Percentiles rank a stretch among this genome's conserved stretches.
Conservation (phyloP, 1,284 basidiomycete species). For the Somion occarium region DNA sequence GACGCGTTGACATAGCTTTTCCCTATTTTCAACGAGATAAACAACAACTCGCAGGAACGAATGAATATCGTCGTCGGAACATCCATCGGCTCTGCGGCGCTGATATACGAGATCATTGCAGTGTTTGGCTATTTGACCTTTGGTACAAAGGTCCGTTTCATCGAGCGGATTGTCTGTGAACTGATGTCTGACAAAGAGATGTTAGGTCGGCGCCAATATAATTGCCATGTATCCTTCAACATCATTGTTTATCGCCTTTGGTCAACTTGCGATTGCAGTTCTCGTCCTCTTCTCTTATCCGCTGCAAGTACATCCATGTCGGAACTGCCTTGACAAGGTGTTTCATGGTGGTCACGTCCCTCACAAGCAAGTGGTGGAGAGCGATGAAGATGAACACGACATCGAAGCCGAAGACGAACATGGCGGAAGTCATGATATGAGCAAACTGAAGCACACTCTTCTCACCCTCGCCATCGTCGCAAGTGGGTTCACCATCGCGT, state of each 20-base stretch:
- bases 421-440: constrained; percentile 62
- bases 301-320: constrained; percentile 89
- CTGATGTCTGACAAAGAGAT: background rate
- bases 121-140: constrained; percentile 95
- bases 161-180: background rate
- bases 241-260: constrained; percentile 88
- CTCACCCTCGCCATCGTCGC: constrained; percentile 74
- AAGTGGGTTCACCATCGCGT: constrained; percentile 73
- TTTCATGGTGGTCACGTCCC: constrained; percentile 45
- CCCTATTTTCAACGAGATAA: constrained; percentile 92
- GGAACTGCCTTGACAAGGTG: constrained; percentile 90
- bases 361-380: constrained; percentile 16
- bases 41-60: constrained; percentile 72
- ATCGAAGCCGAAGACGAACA: constrained; percentile 47
- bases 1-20: constrained; percentile 61
- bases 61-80: constrained; percentile 87
- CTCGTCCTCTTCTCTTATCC: constrained; percentile 92
- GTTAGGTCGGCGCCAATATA: constrained; percentile 83
- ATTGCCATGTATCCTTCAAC: constrained; percentile 96
- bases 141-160: constrained; percentile 63
- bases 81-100: constrained; percentile 77
- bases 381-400: constrained; percentile 39
- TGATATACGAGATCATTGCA: constrained; percentile 82
- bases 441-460: constrained; percentile 63
- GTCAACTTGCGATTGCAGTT: constrained; percentile 89